Base-by-base conservation (phyloP, 768 basidiomycete genomes). In the Lentinula aciculospora region DNA sequence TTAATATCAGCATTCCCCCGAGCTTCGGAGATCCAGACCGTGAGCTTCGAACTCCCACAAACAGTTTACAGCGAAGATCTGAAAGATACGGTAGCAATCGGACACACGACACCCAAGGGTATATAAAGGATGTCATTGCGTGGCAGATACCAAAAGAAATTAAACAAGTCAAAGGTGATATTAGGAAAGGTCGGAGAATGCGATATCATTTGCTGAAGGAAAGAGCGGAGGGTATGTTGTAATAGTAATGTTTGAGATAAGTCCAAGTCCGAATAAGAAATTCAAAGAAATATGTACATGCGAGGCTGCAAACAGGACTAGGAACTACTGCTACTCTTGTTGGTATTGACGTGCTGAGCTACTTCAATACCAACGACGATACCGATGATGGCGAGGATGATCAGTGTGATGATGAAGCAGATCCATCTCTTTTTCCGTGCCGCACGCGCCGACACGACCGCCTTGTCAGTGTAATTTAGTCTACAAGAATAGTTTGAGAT, bases 351-450 rank as follows among this genome's bases (percentile, higher is more conserved):
- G 28, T 74, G 65, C 54, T 79, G 75, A 44, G 72, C 78, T 21
- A 82, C 71, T 27, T 87, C 78, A 31, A 85, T 76, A 4, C 80
- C 85, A 27, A 81, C 74, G 29, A 91, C 75, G 53, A 89, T 77
- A 45, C 81, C 86, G 45, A 84, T 76, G 48, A 91, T 81, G 61
- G 86, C 81, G 58, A 88, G 75, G 55, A 94, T 66, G 58, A 92
- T 66, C 57, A 94, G 66, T 57, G 72, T 67, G 60, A 93, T 83
- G 72, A 84, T 68, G 79, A 96, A 96, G 75, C 95, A 98, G 69
- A 96, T 95, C 94, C 94, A 97, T 66, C 94, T 86, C 81, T 96
- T 98, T 73, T 88, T 92, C 60, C 96, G 86, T 21, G 96, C 96
- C 31, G 88, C 82, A 29, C 89, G 81, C 21, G 96, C 96, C 36